Base-by-base conservation (phyloP, 2,329 filamentous ascomycete species). In the Alternaria triticina region DNA sequence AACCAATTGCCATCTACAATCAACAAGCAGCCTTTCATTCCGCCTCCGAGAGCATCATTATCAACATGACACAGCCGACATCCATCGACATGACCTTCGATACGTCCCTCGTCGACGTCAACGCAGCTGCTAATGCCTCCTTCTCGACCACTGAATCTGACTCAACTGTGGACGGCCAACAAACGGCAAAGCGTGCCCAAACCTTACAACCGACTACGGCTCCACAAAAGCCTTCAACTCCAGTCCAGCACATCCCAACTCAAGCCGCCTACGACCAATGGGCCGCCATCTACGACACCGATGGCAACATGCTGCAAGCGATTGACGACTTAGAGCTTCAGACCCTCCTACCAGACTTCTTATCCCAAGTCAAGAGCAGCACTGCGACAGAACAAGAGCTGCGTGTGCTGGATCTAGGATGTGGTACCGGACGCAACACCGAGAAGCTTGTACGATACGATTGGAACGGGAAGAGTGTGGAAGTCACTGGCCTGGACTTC, bases 241-340 rank as follows among this genome's bases (percentile, higher is more conserved):
- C 73, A 17, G 64, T 79, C 30, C 73, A 77, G 28, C 71, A 81
- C 59, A 54, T 81, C 4, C 61, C 78, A n/a, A 86, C 81, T 0
- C 73, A 77, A 33, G 75, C 80, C n/a, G 80, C 85, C 12, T 86
- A 86, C 69, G 74, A 84, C 54, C 79, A 81, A 59, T 86, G 84
- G 85, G 81, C 84, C 8, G 67, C 82, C 62, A 81, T 88, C 46
- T 91, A 91, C 79, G 89, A 91, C 76, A 86, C 82, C 30, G 88
- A 91, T 66, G 86, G 86, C 30, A 91, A 91, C 73, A 88, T 90
- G 74, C 82, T 91, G 1, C 89, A 91, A 79, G 83, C 85, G 1
- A 83, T 90, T 17, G 89, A 91, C 73, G 86, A 87, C 43, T 66
- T 84, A 13, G 85, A 89, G 70, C 83, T 91, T 69, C 72, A 77